Conservation (phyloP, 2,329 filamentous ascomycete species). For the Alternaria brassicae region DNA sequence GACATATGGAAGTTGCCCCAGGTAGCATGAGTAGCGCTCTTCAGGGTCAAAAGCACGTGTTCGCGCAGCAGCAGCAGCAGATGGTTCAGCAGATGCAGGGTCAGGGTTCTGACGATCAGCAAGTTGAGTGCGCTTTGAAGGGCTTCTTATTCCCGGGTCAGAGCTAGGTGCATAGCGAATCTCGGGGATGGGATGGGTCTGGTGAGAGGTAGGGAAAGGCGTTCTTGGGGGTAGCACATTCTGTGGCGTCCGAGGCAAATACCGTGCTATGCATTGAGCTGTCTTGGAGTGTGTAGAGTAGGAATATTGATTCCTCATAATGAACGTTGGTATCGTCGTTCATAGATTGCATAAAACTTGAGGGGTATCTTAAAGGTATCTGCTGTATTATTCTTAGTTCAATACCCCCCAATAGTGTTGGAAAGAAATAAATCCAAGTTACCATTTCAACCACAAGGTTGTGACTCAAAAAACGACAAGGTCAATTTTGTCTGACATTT, state of each 20-base stretch:
- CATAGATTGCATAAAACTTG: background rate
- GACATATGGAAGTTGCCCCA: background rate
- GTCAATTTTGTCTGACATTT: no score
- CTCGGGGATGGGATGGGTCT: background rate
- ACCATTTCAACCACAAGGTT: no score
- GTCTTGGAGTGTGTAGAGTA: background rate
- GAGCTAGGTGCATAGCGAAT: background rate
- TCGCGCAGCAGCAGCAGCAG: constrained; percentile 17
- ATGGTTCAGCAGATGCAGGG: constrained; percentile 18
- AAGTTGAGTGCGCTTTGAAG: constrained; percentile 37
- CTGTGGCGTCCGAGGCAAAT: no score
- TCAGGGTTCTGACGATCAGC: constrained; percentile 29
- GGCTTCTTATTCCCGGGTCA: constrained; percentile 37
- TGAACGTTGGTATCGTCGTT: background rate
- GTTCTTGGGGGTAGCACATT: background rate
- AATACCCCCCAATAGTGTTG: no score
- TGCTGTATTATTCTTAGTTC: background rate
- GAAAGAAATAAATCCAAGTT: no score
- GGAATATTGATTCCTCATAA: background rate
- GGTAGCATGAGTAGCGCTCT: constrained; percentile 16
- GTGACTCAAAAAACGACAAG: no score
- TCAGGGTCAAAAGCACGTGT: background rate
- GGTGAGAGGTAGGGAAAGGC: background rate
- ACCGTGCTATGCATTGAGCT: no score
- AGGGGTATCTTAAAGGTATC: background rate